Percentiles rank a stretch among this genome's conserved stretches.
These are phyloP conservation scores for Endoconidiophora laricicola DNA, from an alignment of 2,329 filamentous ascomycete genomes.

Conservation along the genomic window DNA sequence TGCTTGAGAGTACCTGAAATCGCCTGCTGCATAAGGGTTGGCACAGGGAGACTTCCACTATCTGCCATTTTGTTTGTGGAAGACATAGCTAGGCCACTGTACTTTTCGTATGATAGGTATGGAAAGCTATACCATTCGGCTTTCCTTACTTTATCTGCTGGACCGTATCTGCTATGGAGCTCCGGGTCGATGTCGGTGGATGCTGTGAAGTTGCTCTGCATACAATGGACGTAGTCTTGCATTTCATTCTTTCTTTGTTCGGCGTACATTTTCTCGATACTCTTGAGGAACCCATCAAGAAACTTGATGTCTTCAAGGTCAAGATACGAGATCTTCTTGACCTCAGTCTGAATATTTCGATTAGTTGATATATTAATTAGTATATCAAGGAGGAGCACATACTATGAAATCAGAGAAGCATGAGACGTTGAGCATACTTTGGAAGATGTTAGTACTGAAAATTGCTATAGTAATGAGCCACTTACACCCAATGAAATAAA, in stretches of 20 bases:
- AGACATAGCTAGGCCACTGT: slow-evolving; percentile 20
- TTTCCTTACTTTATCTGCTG: background rate
- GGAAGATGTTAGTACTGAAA: no score
- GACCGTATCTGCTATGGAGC: background rate
- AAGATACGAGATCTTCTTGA: background rate
- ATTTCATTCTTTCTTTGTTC: background rate
- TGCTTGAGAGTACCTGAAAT: background rate
- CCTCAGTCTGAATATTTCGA: background rate
- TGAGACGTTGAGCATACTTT: no score
- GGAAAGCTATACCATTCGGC: slow-evolving; percentile 30
- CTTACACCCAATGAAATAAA: no score
- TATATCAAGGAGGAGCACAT: no score
- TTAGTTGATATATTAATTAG: background rate
- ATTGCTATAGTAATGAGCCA: no score
- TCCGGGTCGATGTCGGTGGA: background rate
- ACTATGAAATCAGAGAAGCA: no score
- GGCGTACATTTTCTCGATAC: background rate
- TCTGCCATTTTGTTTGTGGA: slow-evolving; percentile 16
- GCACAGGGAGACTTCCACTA: slow-evolving; percentile 23
- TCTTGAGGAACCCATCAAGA: background rate
- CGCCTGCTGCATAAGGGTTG: slow-evolving; percentile 26
- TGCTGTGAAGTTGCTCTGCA: background rate
- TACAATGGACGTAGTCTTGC: background rate
- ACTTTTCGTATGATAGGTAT: slow-evolving; percentile 30
- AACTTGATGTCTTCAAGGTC: background rate